Evolutionary conservation across 257 asterid species (phyloP).

Genomic region (Solanum chmielewskii): DNA sequence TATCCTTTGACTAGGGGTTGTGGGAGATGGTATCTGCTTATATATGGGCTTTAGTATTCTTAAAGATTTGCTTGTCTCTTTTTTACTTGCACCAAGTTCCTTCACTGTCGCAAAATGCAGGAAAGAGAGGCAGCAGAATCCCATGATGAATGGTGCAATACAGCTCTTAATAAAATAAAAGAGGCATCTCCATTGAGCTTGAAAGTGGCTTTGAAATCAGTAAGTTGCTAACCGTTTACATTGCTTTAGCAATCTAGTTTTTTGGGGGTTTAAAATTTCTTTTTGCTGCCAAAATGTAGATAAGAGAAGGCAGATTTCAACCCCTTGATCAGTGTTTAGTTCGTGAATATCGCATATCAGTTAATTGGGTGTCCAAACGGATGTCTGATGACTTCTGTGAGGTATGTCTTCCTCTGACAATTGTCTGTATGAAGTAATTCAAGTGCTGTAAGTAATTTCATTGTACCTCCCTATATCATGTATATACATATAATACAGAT

Average conservation of each 20-base stretch:
- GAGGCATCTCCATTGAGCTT: constrained; percentile 88
- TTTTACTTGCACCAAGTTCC: not conserved
- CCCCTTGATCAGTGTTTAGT: constrained; percentile 85
- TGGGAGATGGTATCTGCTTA: not conserved
- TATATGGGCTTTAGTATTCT: not conserved
- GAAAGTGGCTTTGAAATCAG: constrained; percentile 93
- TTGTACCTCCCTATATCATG: not conserved
- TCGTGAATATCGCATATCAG: constrained; percentile 69
- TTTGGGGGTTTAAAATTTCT: not conserved
- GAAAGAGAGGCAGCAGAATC: constrained; percentile 46
- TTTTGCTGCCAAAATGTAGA: constrained; percentile 28
- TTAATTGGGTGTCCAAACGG: constrained; percentile 53
- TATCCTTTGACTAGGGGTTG: not conserved
- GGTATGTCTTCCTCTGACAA: constrained; percentile 16
- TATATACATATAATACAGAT: not conserved
- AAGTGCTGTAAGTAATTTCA: not conserved
- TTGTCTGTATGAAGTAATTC: not conserved
- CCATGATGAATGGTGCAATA: constrained; percentile 32
- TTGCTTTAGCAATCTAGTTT: not conserved
- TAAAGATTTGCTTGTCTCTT: not conserved
- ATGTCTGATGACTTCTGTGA: constrained; percentile 64
- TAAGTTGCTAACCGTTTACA: constrained; percentile 21
- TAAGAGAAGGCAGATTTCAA: constrained; percentile 89
- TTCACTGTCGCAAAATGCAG: constrained; percentile 14
- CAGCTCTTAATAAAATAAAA: constrained; percentile 42